These are phyloP conservation scores for Neurospora sp. DNA, from an alignment of 495 filamentous ascomycete species.

Conservation along the genomic window DNA sequence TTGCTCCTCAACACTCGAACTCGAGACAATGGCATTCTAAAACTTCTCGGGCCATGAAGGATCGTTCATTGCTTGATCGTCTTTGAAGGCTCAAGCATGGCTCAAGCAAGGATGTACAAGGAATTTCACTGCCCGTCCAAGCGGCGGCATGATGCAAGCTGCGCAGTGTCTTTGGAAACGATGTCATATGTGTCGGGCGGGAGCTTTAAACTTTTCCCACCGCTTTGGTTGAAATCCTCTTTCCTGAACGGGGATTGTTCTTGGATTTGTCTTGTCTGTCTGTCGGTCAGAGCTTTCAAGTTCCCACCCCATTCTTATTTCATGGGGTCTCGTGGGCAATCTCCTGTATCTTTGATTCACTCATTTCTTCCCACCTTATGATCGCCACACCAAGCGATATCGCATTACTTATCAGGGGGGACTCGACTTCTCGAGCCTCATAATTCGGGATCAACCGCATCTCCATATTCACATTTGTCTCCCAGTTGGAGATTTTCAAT, in stretches of 20 bases:
- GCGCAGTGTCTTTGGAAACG: neutral
- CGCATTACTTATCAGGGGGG: neutral
- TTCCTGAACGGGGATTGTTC: neutral
- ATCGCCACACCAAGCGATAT: neutral
- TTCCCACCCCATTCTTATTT: neutral
- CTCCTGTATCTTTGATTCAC: neutral
- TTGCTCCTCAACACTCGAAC: conserved; percentile 6
- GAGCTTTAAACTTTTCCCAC: neutral
- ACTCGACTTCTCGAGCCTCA: neutral
- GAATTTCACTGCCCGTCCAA: conserved; percentile 1
- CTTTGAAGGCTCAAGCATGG: neutral
- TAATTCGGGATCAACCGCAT: neutral
- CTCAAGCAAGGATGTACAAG: neutral
- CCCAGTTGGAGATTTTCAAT: neutral
- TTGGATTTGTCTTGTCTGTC: neutral
- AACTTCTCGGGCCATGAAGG: neutral
- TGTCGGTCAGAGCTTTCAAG: neutral
- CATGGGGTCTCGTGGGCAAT: neutral
- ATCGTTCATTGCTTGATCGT: neutral
- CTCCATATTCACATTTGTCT: neutral
- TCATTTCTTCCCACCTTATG: neutral
- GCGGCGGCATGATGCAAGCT: neutral
- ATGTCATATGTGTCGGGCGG: neutral
- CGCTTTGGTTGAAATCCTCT: neutral
- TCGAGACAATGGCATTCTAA: conserved; percentile 4